Conservation (phyloP, 371 early-diverging fungal species). For the Mucor lusitanicus region DNA sequence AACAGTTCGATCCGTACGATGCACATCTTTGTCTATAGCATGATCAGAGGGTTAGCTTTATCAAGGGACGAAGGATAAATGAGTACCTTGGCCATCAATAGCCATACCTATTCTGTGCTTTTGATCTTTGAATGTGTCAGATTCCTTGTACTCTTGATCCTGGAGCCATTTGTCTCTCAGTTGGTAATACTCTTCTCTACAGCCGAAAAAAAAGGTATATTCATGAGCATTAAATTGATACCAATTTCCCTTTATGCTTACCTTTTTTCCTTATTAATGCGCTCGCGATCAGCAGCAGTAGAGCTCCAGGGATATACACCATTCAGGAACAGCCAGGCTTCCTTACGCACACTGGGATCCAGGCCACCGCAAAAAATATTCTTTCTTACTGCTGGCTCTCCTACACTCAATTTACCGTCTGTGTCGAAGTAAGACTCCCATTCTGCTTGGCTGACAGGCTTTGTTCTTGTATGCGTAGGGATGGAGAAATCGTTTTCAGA, state of each 20-base stretch:
- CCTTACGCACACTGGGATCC: conserved; percentile 76
- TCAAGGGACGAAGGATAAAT: not conserved
- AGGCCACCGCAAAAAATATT: conserved; percentile 79
- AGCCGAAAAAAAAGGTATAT: not conserved
- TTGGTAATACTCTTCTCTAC: conserved; percentile 64
- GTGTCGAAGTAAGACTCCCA: conserved; percentile 77
- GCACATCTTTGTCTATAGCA: conserved; percentile 83
- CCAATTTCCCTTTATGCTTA: conserved; percentile 7
- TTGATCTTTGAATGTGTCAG: conserved; percentile 74
- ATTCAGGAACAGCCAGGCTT: conserved; percentile 89
- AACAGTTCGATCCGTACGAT: conserved; percentile 87
- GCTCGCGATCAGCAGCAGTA: conserved; percentile 69
- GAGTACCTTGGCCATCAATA: not conserved
- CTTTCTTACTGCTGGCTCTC: conserved; percentile 56
- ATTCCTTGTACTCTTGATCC: conserved; percentile 49
- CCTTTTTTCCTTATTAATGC: conserved; percentile 53
- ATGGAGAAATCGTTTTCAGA: conserved; percentile 46
- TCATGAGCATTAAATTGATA: not conserved
- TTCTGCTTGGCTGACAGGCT: conserved; percentile 68
- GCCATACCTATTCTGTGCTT: conserved; percentile 77
- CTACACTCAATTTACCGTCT: conserved; percentile 56
- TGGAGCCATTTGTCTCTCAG: conserved; percentile 77
- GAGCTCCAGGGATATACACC: conserved; percentile 86
- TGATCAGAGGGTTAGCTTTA: not conserved
- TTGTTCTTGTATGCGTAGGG: conserved; percentile 52